phyloP scores from a whole-genome alignment of 2,329 filamentous ascomycete genomes.

The Colletotrichum simmondsii region DNA sequence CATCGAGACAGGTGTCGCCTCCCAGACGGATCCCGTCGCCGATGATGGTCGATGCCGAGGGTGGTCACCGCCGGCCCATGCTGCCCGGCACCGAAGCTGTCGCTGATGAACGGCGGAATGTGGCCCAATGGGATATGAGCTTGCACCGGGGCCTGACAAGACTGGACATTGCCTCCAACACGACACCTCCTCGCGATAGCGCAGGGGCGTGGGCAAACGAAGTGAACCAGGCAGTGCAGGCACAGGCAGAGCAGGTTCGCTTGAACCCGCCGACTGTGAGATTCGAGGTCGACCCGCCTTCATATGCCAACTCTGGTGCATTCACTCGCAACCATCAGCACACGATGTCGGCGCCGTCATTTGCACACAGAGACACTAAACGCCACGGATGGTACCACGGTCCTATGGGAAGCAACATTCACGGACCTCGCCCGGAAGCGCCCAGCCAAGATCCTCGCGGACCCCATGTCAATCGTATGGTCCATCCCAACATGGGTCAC shows the following conservation, averaged over 20 bases:
- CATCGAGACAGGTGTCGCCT: constrained; percentile 70
- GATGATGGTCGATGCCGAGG: constrained; percentile 76
- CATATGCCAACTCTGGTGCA: constrained; percentile 30
- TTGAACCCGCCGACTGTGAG: constrained; percentile 60
- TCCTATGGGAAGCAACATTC: constrained; percentile 48
- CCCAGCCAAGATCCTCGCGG: constrained; percentile 44
- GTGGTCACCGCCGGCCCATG: constrained; percentile 48
- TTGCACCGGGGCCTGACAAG: constrained; percentile 74
- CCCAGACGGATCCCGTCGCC: constrained; percentile 76
- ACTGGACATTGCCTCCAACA: constrained; percentile 69
- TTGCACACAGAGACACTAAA: constrained; percentile 69
- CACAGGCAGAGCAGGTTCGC: constrained; percentile 63
- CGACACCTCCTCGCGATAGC: constrained; percentile 61
- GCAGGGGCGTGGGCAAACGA: constrained; percentile 68
- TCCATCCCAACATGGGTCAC: constrained; percentile 65
- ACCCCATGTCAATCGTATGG: constrained; percentile 65
- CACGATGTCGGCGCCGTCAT: constrained; percentile 68
- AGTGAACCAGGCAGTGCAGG: constrained; percentile 64
- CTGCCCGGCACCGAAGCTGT: constrained; percentile 44
- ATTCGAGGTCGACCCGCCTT: constrained; percentile 62
- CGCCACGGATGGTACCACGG: constrained; percentile 80
- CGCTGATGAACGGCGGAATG: constrained; percentile 59
- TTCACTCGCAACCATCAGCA: constrained; percentile 57
- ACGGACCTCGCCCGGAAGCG: constrained; percentile 37
- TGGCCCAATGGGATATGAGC: constrained; percentile 72